Percentiles rank a stretch among this genome's conserved stretches.
Evolutionary conservation across 2,329 filamentous ascomycete species (phyloP).

Genomic region (Cercospora canescens): DNA sequence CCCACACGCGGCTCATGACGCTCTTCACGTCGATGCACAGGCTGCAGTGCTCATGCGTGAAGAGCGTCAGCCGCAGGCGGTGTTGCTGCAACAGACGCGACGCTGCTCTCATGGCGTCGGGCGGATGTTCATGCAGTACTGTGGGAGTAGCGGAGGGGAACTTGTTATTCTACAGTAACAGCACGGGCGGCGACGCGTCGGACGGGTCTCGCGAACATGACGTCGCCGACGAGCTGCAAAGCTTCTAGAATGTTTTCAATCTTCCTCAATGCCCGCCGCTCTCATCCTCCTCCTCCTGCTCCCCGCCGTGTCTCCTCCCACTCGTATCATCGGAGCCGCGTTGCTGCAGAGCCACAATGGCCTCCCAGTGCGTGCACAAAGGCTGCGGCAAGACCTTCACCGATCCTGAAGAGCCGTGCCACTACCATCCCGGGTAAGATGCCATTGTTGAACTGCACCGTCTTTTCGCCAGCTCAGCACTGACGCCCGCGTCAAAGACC

Average conservation of each 20-base stretch:
- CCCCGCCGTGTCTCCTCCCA: not conserved
- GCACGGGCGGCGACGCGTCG: no score
- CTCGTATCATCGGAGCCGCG: no score
- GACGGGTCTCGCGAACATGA: not conserved
- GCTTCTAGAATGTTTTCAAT: not conserved
- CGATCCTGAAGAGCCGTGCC: conserved; percentile 78
- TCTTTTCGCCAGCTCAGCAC: not conserved
- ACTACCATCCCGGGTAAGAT: conserved; percentile 67
- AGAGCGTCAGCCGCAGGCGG: conserved; percentile 60
- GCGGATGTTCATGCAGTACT: no score
- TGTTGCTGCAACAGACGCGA: conserved; percentile 22
- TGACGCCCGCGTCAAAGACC: conserved; percentile 18
- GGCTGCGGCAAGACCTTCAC: conserved; percentile 89
- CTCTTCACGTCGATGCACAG: conserved; percentile 69
- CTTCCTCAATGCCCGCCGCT: no score
- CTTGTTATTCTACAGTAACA: no score
- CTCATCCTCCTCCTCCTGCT: not conserved
- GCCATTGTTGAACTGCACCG: not conserved
- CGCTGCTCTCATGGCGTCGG: conserved; percentile 14
- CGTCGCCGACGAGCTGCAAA: not conserved
- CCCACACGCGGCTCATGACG: conserved; percentile 68
- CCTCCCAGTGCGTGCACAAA: conserved; percentile 91
- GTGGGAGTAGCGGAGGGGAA: no score
- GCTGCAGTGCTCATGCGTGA: conserved; percentile 70
- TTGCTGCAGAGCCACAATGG: conserved; percentile 48